Evolutionary conservation across 331 rosid genomes (phyloP).

Genomic region (Malus hybrid): DNA sequence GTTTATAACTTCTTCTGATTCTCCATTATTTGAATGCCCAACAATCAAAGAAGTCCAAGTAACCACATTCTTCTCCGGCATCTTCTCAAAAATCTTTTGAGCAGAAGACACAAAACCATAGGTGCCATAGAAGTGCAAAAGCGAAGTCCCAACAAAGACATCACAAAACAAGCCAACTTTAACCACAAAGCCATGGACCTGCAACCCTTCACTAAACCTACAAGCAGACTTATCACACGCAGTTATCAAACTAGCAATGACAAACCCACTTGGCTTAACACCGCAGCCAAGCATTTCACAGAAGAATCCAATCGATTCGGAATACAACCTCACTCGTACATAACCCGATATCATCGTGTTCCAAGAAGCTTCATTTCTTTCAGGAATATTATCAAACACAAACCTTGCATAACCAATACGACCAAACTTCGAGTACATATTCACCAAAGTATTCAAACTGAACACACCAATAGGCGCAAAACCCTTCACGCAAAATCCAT

Average conservation of each 20-base stretch:
- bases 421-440: slow-evolving; percentile 66
- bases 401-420: slow-evolving; percentile 39
- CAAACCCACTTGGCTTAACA: slow-evolving; percentile 50
- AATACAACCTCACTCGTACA: slow-evolving; percentile 48
- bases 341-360: slow-evolving; percentile 78
- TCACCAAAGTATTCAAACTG: slow-evolving; percentile 57
- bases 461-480: slow-evolving; percentile 41
- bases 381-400: slow-evolving; percentile 50
- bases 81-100: slow-evolving; percentile 54
- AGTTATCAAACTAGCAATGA: slow-evolving; percentile 63
- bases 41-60: slow-evolving; percentile 97
- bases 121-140: slow-evolving; percentile 69
- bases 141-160: slow-evolving; percentile 75
- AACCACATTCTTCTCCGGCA: slow-evolving; percentile 73
- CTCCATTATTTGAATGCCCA: slow-evolving; percentile 46
- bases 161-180: slow-evolving; percentile 53
- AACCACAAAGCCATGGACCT: slow-evolving; percentile 59
- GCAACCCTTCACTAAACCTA: slow-evolving; percentile 52
- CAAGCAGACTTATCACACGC: slow-evolving; percentile 72
- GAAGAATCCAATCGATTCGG: slow-evolving; percentile 50
- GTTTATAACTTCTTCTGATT: slow-evolving; percentile 40
- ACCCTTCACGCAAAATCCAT: slow-evolving; percentile 56
- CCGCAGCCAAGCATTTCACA: slow-evolving; percentile 35
- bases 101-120: slow-evolving; percentile 43
- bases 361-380: slow-evolving; percentile 85